Evolutionary conservation across 805 yeast species (phyloP).

Genomic region (Starmerella tilneyi): DNA sequence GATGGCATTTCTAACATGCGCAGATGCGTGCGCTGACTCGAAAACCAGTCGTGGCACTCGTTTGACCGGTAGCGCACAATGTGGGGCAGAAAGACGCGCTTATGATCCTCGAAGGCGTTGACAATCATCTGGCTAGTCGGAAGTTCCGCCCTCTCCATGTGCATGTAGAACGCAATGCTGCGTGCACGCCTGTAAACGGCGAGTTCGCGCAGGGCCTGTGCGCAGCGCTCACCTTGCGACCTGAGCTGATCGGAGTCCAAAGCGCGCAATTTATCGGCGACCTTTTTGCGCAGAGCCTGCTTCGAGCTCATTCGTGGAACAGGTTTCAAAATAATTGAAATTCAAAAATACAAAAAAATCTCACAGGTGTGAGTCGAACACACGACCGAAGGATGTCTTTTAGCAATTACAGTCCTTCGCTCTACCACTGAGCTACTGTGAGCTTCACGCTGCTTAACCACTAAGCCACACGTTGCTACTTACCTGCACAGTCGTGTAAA

Average conservation of each 20-base stretch:
- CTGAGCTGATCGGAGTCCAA: slow-evolving; percentile 8
- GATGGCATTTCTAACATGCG: slow-evolving; percentile 45
- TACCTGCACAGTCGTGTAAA: too few species aligned
- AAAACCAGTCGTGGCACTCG: slow-evolving; percentile 18
- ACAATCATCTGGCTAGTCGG: slow-evolving; percentile 48
- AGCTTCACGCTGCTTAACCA: slow-evolving; percentile 8
- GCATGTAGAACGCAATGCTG: slow-evolving; percentile 59
- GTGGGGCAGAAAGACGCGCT: slow-evolving; percentile 34
- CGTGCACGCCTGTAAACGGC: slow-evolving; percentile 38
- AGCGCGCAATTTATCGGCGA: slow-evolving; percentile 8
- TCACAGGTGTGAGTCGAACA: slow-evolving; percentile 17
- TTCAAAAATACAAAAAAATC: slow-evolving; percentile 11
- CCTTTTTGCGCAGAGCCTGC: slow-evolving; percentile 15
- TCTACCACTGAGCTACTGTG: slow-evolving; percentile 29
- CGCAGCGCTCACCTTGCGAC: slow-evolving; percentile 19
- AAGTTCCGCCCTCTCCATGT: slow-evolving; percentile 63
- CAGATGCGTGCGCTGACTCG: slow-evolving; percentile 36
- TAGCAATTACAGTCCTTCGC: slow-evolving; percentile 27
- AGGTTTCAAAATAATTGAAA: background rate
- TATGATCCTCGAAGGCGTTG: slow-evolving; percentile 41
- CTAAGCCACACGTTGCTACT: slow-evolving; percentile 1
- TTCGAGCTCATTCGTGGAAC: background rate
- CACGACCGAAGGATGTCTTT: slow-evolving; percentile 25
- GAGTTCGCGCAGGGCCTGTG: slow-evolving; percentile 24
- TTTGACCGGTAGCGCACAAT: slow-evolving; percentile 29